Base-by-base conservation (phyloP, 1,284 basidiomycete species). In the Ustilago trichophora region DNA sequence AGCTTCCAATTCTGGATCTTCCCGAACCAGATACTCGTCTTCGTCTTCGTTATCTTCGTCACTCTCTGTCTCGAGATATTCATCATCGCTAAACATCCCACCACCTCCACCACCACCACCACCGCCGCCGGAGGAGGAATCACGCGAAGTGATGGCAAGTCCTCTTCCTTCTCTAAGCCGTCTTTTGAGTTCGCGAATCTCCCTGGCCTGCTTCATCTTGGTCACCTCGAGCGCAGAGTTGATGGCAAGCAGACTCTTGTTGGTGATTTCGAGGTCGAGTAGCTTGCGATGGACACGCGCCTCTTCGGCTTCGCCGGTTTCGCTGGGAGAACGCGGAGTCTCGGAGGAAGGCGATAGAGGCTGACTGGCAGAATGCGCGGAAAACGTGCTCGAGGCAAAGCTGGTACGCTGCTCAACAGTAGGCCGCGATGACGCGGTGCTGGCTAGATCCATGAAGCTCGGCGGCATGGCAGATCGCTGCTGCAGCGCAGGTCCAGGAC, bases 181-280 rank as follows among this genome's bases (percentile, higher is more conserved):
- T 25, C 72, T 47, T 22, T 73, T 73, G 25, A 79, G 67, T 32
- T 79, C 76, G 15, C 83, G 72, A 6, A 84, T 80, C 55, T 84
- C 83, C 19, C 58, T 63, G 4, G 73, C 66, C 45, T 83, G 82
- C 59, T 82, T 82, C 11, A 80, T 54, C 63, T 83, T 82, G 18
- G 74, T 72, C 10, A 76, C 73, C 40, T 84, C 83, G 34, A 84
- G 72, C 9, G 78, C 72, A 6, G 82, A 74, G 64, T 84, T 84
- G 78, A 84, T 82, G 8, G 78, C 77, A 41, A 84, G 45, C 15
- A 84, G 73, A n/a, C 79, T 82, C 34, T 77, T 74, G 71, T 83
- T 84, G 18, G 82, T 76, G 53, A 84, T 84, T 51, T 84, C 82
- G 7, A 84, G 72, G 51, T 84, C 83, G 10, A 83, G 73, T 19